Base-by-base conservation (phyloP, 441 rosid genomes). In the Brassica balearica region DNA sequence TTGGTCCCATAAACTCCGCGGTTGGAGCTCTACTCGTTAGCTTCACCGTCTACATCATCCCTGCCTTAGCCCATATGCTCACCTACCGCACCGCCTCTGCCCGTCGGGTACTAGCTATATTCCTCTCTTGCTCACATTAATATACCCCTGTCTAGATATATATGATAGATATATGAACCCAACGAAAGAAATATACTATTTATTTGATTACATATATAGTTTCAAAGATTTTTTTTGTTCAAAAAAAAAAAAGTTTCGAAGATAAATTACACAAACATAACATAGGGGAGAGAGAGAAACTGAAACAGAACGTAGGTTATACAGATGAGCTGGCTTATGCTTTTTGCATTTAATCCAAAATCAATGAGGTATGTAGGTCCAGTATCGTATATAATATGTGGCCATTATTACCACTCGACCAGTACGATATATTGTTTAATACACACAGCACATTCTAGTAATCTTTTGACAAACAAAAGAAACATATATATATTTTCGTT, bases 1-100 rank as follows among this genome's bases (percentile, higher is more conserved):
- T 94, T 14, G 98, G 98, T 1, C 97, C 98, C 12, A 94, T 94
- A 1, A 94, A 94, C 88, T 94, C 98, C 0, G 97, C 98, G 0
- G 98, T 94, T 17, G 98, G 98, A 14, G 98, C 98, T 14, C 94
- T 94, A 41, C 77, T 94, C 68, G 98, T 94, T 71, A 90, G 92
- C 91, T 94, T 94, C 88, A 92, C 98, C 61, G 98, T 94, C 82
- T 94, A 94, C 82, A 87, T 94, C 76, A 88, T 94, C 85, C 98
- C 98, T 0, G 70, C 96, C 67, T 25, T 92, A 62, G 98, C 98
- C 51, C 97, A 92, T 74, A 94, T 94, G 93, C 98, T 94, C 62
- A 94, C 98, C 61, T 94, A 86, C 85, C 85, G 98, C 67, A 90
- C 90, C 77, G 91, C 98, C 84, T 83, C 97, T 1, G 96, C 97